phyloP scores from a whole-genome alignment of 2,329 filamentous ascomycete genomes.

The Trichophyton equinum region DNA sequence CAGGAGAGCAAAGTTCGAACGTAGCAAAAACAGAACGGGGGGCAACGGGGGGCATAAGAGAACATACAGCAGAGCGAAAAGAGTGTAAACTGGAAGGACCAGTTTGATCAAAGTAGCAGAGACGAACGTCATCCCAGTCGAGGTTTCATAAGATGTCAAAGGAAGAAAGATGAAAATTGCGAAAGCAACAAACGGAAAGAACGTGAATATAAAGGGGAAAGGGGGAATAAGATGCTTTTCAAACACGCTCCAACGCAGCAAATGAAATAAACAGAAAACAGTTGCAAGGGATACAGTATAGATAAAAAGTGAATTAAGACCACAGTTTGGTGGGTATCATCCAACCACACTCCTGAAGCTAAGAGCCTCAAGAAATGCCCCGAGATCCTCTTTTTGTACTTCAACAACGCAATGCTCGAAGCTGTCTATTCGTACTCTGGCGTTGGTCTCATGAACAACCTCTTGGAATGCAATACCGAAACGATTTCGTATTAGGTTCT shows the following conservation, averaged over 20 bases:
- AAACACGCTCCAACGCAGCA: background rate
- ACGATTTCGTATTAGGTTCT: constrained; percentile 64
- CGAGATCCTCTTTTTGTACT: constrained; percentile 89
- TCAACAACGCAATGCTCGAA: constrained; percentile 97
- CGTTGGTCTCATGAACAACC: constrained; percentile 81
- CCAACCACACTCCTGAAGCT: constrained; percentile 79
- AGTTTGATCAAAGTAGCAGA: background rate
- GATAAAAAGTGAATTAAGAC: background rate
- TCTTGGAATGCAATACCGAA: constrained; percentile 95
- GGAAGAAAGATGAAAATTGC: background rate
- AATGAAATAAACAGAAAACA: background rate
- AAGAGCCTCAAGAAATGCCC: constrained; percentile 77
- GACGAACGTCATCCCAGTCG: background rate
- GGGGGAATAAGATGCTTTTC: background rate
- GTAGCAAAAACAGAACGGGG: background rate
- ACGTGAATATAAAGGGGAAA: background rate
- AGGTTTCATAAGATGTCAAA: background rate
- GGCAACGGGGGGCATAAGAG: background rate
- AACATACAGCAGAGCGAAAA: background rate
- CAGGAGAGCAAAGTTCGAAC: too few species aligned
- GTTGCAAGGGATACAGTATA: background rate
- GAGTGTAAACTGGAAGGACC: background rate
- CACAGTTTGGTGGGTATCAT: constrained; percentile 15
- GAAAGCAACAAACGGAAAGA: background rate
- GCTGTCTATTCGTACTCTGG: constrained; percentile 80